Evolutionary conservation across 441 rosid species (phyloP).

Genomic region (Erysimum cheiri): DNA sequence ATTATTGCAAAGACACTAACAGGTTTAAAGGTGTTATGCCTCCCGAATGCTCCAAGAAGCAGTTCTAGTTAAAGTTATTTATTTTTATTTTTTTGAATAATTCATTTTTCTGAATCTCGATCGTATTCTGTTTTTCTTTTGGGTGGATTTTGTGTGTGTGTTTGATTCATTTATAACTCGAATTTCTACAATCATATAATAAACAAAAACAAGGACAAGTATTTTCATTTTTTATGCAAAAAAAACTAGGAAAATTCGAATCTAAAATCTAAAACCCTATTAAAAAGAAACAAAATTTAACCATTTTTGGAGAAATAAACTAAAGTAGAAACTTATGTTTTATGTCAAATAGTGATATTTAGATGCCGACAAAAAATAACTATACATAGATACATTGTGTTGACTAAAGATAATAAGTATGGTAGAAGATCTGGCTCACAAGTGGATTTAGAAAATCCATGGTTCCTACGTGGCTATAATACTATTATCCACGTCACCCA

Average conservation of each 20-base stretch:
- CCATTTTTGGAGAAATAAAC: neutral
- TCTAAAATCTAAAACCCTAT: neutral
- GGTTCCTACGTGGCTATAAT: conserved; percentile 8
- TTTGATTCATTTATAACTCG: conserved; percentile 10
- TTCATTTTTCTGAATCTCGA: neutral
- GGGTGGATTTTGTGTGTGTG: neutral
- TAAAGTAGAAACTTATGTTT: too few relatives aligned
- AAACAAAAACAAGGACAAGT: too few relatives aligned
- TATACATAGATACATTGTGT: neutral
- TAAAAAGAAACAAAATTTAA: neutral
- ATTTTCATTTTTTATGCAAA: neutral
- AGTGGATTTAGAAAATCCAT: neutral
- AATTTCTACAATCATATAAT: neutral
- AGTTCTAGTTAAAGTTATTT: conserved; percentile 14
- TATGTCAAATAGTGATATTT: too few relatives aligned
- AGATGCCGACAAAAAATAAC: too few relatives aligned
- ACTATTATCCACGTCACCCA: conserved; percentile 19
- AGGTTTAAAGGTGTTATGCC: conserved; percentile 61
- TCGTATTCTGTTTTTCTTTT: neutral
- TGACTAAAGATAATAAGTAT: neutral
- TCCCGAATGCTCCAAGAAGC: conserved; percentile 37
- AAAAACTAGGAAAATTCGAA: neutral
- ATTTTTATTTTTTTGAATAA: neutral
- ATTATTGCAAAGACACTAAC: conserved; percentile 71
- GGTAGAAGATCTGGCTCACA: neutral